Conservation (phyloP, 305 asterid genomes). For the Fraxinus platypoda region DNA sequence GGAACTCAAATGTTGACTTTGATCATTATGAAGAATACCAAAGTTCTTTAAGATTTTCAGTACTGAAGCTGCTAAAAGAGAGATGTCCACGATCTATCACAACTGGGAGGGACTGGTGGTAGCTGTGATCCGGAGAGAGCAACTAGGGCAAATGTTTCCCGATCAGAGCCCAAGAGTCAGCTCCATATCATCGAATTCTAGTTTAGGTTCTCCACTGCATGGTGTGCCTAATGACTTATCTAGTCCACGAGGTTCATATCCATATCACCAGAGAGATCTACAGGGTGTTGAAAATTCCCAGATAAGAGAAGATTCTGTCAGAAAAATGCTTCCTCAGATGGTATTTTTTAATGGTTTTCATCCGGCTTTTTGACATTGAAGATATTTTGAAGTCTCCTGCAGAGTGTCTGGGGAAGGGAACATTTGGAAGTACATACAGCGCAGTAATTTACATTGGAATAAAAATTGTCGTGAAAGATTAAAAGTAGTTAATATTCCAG, state of each 20-base stretch:
- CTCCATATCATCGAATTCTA: neutral
- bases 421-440: constrained; percentile 19
- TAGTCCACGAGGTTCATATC: neutral
- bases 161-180: neutral
- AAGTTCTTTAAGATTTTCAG: no score
- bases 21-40: no score
- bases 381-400: constrained; percentile 23
- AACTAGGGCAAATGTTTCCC: neutral
- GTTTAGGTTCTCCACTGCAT: neutral
- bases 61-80: no score
- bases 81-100: no score
- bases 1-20: no score
- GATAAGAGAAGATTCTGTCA: neutral
- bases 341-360: neutral
- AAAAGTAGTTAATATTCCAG: constrained; percentile 7
- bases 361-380: constrained; percentile 16
- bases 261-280: constrained; percentile 17
- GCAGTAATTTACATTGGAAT: constrained; percentile 9
- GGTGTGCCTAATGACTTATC: neutral
- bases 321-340: neutral
- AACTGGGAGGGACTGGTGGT: neutral
- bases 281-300: no score
- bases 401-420: constrained; percentile 25
- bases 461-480: constrained; percentile 24
- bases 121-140: no score